Percentiles rank a stretch among this genome's conserved stretches.
Conservation (phyloP, 2,329 filamentous ascomycete species). For the Fusarium poae region DNA sequence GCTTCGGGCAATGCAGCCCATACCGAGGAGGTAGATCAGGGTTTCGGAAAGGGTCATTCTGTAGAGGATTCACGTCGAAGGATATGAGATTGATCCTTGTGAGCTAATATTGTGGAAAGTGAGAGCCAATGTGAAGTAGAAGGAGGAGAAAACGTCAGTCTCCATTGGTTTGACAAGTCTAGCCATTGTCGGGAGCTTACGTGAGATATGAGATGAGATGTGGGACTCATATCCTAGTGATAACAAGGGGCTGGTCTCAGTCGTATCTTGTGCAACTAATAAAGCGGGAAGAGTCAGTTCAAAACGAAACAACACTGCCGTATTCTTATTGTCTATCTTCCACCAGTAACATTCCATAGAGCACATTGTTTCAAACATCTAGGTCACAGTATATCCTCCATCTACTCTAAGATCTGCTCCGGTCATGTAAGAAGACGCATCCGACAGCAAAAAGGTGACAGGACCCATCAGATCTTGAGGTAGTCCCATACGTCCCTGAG, state of each 20-base stretch:
- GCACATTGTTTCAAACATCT: conserved; percentile 31
- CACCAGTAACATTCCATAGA: rapidly evolving
- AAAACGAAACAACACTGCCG: neutral
- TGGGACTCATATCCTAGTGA: neutral
- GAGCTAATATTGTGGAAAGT: neutral
- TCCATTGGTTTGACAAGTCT: neutral
- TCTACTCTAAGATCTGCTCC: conserved; percentile 85
- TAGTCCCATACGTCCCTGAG: conserved; percentile 90
- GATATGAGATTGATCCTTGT: rapidly evolving
- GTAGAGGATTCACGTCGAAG: rapidly evolving
- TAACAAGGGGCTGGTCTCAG: neutral
- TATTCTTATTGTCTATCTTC: neutral
- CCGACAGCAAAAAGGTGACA: conserved; percentile 85
- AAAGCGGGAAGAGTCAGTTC: neutral
- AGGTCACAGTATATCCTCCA: conserved; percentile 84
- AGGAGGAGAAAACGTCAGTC: too few species aligned
- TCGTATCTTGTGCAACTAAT: neutral
- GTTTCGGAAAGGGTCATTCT: neutral
- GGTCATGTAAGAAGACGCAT: conserved; percentile 78
- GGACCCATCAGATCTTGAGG: conserved; percentile 94
- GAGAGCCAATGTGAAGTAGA: neutral
- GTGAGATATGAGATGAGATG: neutral
- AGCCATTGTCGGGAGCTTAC: neutral
- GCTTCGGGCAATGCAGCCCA: conserved; percentile 14
- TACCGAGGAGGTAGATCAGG: neutral